A percentile compares a stretch with the other conserved stretches of the same genome.
These are phyloP conservation scores for Veloboletus limbatus DNA, from an alignment of 1,284 basidiomycete genomes.

Conservation along the genomic window DNA sequence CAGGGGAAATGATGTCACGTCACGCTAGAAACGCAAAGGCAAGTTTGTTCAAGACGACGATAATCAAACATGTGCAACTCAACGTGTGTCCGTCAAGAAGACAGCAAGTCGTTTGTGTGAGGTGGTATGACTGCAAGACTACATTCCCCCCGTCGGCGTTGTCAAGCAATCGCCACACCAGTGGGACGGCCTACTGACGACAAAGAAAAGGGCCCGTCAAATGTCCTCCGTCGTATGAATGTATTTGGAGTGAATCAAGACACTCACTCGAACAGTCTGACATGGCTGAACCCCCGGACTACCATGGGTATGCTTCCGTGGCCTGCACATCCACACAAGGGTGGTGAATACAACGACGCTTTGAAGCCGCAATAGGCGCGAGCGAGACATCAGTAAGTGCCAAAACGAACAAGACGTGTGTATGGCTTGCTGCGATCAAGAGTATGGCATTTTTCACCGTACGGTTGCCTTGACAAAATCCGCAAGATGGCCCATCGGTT, in stretches of 20 bases:
- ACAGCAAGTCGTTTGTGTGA: constrained; percentile 32
- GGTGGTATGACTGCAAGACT: constrained; percentile 22
- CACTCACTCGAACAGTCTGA: constrained; percentile 28
- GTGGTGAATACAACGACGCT: constrained; percentile 13
- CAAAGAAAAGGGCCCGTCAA: constrained; percentile 8
- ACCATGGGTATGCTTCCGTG: constrained; percentile 3
- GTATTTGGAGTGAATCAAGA: constrained; percentile 30
- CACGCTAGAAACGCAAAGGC: constrained; percentile 25
- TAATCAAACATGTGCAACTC: constrained; percentile 22
- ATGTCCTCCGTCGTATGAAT: constrained; percentile 27
- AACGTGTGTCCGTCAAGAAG: constrained; percentile 32
- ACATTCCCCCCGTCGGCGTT: background rate
- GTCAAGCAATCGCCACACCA: constrained; percentile 11
- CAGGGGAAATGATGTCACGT: constrained; percentile 34
- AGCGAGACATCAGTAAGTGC: constrained; percentile 25
- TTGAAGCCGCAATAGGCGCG: constrained; percentile 11
- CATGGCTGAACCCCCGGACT: constrained; percentile 3
- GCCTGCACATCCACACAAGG: background rate
- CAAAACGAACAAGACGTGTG: constrained; percentile 20
- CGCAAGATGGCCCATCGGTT: constrained; percentile 10
- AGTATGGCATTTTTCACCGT: constrained; percentile 29
- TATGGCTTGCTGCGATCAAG: constrained; percentile 26
- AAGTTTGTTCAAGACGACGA: constrained; percentile 33
- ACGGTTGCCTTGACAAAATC: constrained; percentile 11
- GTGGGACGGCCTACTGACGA: constrained; percentile 2